These are phyloP conservation scores for Phoenix dactylifera DNA, from an alignment of 176 grass and related monocot species.

Conservation along the genomic window DNA sequence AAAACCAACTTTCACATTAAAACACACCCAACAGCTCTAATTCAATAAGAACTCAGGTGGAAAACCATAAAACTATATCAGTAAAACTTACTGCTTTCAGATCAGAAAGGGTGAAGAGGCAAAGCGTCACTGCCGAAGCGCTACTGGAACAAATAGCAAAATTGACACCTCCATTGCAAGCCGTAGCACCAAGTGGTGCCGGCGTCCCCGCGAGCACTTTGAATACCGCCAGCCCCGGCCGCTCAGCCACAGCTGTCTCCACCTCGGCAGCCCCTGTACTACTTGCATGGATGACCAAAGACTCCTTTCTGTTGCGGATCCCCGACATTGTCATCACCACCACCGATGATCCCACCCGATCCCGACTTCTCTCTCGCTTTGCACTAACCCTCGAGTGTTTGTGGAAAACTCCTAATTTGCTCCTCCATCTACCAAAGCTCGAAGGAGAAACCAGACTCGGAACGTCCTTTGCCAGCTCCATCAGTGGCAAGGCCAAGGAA, in stretches of 20 bases:
- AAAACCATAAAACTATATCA: too few relatives aligned
- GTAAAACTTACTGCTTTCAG: slow-evolving; percentile 33
- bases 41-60: too few relatives aligned
- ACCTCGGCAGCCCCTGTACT: neutral
- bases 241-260: slow-evolving; percentile 1
- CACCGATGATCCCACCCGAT: neutral
- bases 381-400: neutral
- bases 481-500: neutral
- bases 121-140: slow-evolving; percentile 53
- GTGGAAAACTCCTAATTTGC: neutral
- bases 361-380: neutral
- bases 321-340: neutral
- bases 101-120: slow-evolving; percentile 63
- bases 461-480: slow-evolving; percentile 1
- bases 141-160: slow-evolving; percentile 66
- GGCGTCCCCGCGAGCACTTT: slow-evolving; percentile 63
- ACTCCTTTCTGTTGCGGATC: neutral
- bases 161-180: slow-evolving; percentile 61
- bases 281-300: slow-evolving; percentile 10
- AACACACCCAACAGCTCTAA: too few relatives aligned
- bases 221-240: slow-evolving; percentile 38
- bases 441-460: neutral
- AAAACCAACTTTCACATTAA: too few relatives aligned
- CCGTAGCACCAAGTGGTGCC: slow-evolving; percentile 58
- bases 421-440: neutral